These are phyloP conservation scores for Hypsizygus marmoreus DNA, from an alignment of 768 basidiomycete species.

Conservation along the genomic window DNA sequence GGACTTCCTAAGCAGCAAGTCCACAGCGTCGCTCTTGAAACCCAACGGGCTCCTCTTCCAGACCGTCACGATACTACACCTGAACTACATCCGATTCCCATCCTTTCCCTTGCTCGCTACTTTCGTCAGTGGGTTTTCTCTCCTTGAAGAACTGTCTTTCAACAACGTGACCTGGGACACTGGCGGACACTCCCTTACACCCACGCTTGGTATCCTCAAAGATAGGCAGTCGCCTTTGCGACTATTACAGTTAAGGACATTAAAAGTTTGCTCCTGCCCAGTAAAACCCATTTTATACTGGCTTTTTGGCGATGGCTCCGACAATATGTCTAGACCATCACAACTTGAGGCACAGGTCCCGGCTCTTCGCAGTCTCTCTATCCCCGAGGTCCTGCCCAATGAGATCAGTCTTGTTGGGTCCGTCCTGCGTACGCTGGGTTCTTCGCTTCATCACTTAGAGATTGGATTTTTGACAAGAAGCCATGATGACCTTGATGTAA, in stretches of 20 bases:
- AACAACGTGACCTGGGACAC: constrained; percentile 51
- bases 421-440: constrained; percentile 23
- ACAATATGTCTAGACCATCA: constrained; percentile 15
- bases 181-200: constrained; percentile 32
- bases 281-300: constrained; percentile 29
- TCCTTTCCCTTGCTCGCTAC: constrained; percentile 52
- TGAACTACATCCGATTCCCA: constrained; percentile 30
- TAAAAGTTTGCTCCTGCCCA: constrained; percentile 33
- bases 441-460: constrained; percentile 31
- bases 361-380: constrained; percentile 21
- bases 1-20: constrained; percentile 34
- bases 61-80: constrained; percentile 52
- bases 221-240: not conserved
- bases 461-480: constrained; percentile 28
- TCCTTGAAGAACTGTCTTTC: constrained; percentile 44
- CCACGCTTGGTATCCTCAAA: constrained; percentile 19
- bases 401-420: constrained; percentile 23
- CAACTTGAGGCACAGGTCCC: constrained; percentile 10
- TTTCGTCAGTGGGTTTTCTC: constrained; percentile 49
- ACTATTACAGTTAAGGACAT: constrained; percentile 31
- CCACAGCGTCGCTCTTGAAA: constrained; percentile 32
- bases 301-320: constrained; percentile 23
- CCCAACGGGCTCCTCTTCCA: constrained; percentile 42
- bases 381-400: constrained; percentile 31
- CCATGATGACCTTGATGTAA: constrained; percentile 13